Conservation (phyloP, 2,329 filamentous ascomycete species). For the Pezicula radicicola region DNA sequence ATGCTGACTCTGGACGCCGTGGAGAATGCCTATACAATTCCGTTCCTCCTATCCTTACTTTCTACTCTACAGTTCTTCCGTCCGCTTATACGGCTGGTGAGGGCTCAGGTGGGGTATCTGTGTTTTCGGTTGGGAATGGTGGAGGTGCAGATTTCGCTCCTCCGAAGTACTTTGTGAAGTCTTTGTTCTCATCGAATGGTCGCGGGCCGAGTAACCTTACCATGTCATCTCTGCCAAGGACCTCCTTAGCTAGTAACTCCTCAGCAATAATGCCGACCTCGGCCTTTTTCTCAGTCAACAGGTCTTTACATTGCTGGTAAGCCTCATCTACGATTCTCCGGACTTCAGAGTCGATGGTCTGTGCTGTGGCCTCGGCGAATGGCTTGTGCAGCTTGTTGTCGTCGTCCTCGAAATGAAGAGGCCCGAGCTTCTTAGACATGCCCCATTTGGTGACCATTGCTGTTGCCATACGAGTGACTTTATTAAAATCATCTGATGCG, state of each 20-base stretch:
- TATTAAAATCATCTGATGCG: slow-evolving; percentile 96
- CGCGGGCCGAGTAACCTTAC: slow-evolving; percentile 80
- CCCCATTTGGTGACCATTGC: slow-evolving; percentile 99
- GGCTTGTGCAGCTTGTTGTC: slow-evolving; percentile 86
- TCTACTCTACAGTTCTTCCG: too few relatives aligned
- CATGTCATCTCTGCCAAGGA: slow-evolving; percentile 88
- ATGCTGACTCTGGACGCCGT: too few relatives aligned
- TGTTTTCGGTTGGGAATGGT: slow-evolving; percentile 44
- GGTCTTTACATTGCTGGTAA: slow-evolving; percentile 83
- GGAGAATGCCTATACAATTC: too few relatives aligned
- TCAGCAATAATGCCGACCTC: slow-evolving; percentile 90
- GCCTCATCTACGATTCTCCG: slow-evolving; percentile 88
- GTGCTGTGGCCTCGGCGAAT: slow-evolving; percentile 91
- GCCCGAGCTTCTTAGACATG: slow-evolving; percentile 93
- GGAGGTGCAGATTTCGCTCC: slow-evolving; percentile 55
- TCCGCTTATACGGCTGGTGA: background rate
- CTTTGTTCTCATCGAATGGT: slow-evolving; percentile 76
- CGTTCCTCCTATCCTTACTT: too few relatives aligned
- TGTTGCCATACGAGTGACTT: slow-evolving; percentile 93
- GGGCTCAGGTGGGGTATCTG: slow-evolving; percentile 20
- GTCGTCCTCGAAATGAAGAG: slow-evolving; percentile 84
- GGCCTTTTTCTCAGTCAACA: slow-evolving; percentile 80
- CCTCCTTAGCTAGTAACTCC: slow-evolving; percentile 88
- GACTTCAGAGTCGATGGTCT: slow-evolving; percentile 89
- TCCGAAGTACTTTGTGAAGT: slow-evolving; percentile 92